Evolutionary conservation across 495 filamentous ascomycete genomes (phyloP), one percentile per base, ranked within the genome.

Genomic region (Cryomyces minteri): DNA sequence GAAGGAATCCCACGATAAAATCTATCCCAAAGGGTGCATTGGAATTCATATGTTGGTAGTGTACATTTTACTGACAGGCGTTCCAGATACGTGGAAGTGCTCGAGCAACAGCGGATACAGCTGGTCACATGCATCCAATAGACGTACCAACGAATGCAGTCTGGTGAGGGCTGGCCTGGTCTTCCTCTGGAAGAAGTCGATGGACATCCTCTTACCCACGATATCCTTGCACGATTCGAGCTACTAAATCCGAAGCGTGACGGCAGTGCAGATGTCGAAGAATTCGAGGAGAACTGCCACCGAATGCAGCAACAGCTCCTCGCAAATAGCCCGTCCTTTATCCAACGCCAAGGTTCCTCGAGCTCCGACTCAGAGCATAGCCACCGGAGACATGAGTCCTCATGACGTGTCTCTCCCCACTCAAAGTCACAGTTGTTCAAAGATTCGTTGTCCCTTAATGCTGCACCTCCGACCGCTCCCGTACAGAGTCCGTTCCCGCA

Each of bases 61-160:
- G 9, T 10, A 10, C 9, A 14, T 1, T 38, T 63, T 68, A 25
- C 12, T 47, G 18, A 47, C 29, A 7, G 5, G 5, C 32, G 29
- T 6, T 31, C 30, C 41, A 79, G 75, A 54, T 80, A 79, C 48
- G 76, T 79, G 32, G 77, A 81, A 52, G 77, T 80, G 71, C 70
- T 81, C n/a, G 77, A 81, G 50, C 73, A 78, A 50, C 76, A 81
- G 62, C 76, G 79, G 60, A 54, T 58, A 7, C 77, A 77, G 60
- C 64, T 81, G 4, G 74, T 80, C 41, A 58, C 74, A 38, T 75
- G 68, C 30, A 62, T 80, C 1, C 73, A 76, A 50, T 70, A 79
- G 58, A 54, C 78, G 32, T 81, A 80, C 54, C 63, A 63, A 43
- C 71, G 70, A 31, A 51, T 67, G 25, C 57, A 58, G 31, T 63